Percentiles rank a stretch among this genome's conserved stretches.
phyloP scores from a whole-genome alignment of 73 alveolate genomes.

The Stentor coeruleus region DNA sequence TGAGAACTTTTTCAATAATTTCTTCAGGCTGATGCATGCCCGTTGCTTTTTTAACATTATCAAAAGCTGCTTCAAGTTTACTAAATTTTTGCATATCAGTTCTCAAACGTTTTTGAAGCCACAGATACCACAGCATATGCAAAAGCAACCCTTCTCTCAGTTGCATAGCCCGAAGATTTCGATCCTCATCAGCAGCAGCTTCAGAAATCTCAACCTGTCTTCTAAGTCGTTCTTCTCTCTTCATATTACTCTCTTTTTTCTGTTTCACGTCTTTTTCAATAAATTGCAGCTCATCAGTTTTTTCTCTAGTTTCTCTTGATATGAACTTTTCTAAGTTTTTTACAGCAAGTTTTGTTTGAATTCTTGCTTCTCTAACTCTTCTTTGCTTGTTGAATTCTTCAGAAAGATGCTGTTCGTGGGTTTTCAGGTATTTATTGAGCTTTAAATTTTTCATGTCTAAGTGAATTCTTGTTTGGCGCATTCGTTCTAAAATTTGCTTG shows the following conservation, averaged over 20 bases:
- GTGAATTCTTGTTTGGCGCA: slow-evolving; percentile 48
- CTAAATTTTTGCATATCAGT: slow-evolving; percentile 53
- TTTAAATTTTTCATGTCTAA: slow-evolving; percentile 36
- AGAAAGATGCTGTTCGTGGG: slow-evolving; percentile 30
- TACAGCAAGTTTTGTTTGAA: slow-evolving; percentile 34
- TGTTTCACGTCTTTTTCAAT: slow-evolving; percentile 47
- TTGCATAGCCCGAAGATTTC: slow-evolving; percentile 49
- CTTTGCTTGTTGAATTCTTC: slow-evolving; percentile 41
- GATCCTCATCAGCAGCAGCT: slow-evolving; percentile 70
- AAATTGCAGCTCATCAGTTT: slow-evolving; percentile 37
- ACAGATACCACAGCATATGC: slow-evolving; percentile 50
- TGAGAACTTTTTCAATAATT: slow-evolving; percentile 53
- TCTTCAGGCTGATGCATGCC: slow-evolving; percentile 45
- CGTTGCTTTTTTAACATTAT: slow-evolving; percentile 50
- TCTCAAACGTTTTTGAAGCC: slow-evolving; percentile 56
- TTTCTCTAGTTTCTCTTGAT: slow-evolving; percentile 44
- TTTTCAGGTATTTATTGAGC: slow-evolving; percentile 42
- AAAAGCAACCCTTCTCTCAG: slow-evolving; percentile 51
- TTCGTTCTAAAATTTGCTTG: slow-evolving; percentile 48
- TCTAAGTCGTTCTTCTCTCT: slow-evolving; percentile 43
- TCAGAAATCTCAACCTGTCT: slow-evolving; percentile 57
- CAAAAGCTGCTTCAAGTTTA: slow-evolving; percentile 58
- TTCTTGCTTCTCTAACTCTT: slow-evolving; percentile 46
- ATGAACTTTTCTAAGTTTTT: neutral
- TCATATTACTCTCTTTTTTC: slow-evolving; percentile 48